A percentile compares a stretch with the other conserved stretches of the same genome.
phyloP scores from a whole-genome alignment of 768 basidiomycete genomes.

The Dendrothele bispora region DNA sequence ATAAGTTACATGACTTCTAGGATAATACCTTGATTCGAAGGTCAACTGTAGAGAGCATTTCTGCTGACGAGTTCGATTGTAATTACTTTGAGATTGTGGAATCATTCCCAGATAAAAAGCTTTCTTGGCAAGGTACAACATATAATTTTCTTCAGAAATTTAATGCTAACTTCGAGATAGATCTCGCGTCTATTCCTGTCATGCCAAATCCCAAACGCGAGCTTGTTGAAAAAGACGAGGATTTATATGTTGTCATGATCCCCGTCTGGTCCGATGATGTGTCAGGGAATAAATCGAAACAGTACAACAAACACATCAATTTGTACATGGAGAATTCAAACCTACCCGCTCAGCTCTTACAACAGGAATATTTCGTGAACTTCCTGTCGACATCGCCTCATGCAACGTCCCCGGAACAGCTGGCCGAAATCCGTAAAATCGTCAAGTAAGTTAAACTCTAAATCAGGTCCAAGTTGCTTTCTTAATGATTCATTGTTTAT shows the following conservation, averaged over 20 bases:
- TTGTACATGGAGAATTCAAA: constrained; percentile 36
- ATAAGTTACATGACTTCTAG: too few relatives aligned
- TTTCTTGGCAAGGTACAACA: too few relatives aligned
- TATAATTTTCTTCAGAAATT: too few relatives aligned
- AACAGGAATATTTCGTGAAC: constrained; percentile 35
- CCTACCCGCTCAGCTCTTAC: constrained; percentile 31
- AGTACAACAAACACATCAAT: constrained; percentile 45
- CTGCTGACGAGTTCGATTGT: too few relatives aligned
- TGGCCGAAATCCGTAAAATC: constrained; percentile 26
- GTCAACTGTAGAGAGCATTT: too few relatives aligned
- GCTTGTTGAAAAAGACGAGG: constrained; percentile 27
- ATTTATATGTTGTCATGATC: constrained; percentile 29
- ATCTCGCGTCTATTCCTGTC: too few relatives aligned
- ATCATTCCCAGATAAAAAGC: too few relatives aligned
- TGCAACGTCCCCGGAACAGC: constrained; percentile 37
- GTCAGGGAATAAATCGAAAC: constrained; percentile 41
- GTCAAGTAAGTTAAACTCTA: constrained; percentile 26
- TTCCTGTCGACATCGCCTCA: constrained; percentile 39
- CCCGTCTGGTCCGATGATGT: constrained; percentile 40
- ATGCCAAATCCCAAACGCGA: constrained; percentile 34
- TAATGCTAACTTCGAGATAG: too few relatives aligned
- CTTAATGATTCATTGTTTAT: too few relatives aligned
- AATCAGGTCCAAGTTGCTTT: too few relatives aligned
- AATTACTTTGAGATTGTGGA: too few relatives aligned
- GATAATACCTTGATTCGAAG: too few relatives aligned